Percentiles rank a stretch among this genome's conserved stretches.
Evolutionary conservation across 1,284 basidiomycete species (phyloP).

Genomic region (Austroboletus rostrupii): DNA sequence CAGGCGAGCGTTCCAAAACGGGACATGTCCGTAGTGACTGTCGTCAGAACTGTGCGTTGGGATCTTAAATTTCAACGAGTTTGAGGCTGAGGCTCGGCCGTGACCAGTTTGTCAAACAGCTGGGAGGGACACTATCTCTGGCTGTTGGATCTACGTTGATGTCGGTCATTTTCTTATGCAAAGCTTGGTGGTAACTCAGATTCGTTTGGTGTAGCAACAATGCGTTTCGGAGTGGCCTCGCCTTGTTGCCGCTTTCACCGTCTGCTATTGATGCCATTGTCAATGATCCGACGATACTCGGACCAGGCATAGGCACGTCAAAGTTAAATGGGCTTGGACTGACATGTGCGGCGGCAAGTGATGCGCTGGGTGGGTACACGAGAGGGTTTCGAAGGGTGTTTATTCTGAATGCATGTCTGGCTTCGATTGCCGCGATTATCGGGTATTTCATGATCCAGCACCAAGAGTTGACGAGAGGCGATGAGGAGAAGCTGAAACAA

Average conservation of each 20-base stretch:
- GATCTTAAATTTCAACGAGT: neutral
- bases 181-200: neutral
- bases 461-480: slow-evolving; percentile 51
- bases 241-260: slow-evolving; percentile 33
- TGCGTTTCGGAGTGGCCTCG: slow-evolving; percentile 42
- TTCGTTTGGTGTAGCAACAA: slow-evolving; percentile 44
- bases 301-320: slow-evolving; percentile 28
- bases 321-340: slow-evolving; percentile 32
- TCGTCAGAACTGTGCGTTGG: slow-evolving; percentile 54
- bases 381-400: slow-evolving; percentile 57
- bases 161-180: slow-evolving; percentile 28
- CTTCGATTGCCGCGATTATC: slow-evolving; percentile 44
- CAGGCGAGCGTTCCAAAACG: slow-evolving; percentile 63
- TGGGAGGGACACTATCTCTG: slow-evolving; percentile 62
- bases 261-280: slow-evolving; percentile 40
- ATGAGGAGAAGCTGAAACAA: slow-evolving; percentile 45
- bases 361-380: slow-evolving; percentile 53
- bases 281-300: slow-evolving; percentile 47
- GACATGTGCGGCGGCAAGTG: slow-evolving; percentile 33
- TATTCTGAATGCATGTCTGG: slow-evolving; percentile 48
- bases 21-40: slow-evolving; percentile 72
- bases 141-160: slow-evolving; percentile 59
- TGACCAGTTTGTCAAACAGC: slow-evolving; percentile 54
- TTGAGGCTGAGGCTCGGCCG: slow-evolving; percentile 1
- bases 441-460: slow-evolving; percentile 56